Evolutionary conservation across 768 basidiomycete species (phyloP).

Genomic region (Auriscalpium orientale): DNA sequence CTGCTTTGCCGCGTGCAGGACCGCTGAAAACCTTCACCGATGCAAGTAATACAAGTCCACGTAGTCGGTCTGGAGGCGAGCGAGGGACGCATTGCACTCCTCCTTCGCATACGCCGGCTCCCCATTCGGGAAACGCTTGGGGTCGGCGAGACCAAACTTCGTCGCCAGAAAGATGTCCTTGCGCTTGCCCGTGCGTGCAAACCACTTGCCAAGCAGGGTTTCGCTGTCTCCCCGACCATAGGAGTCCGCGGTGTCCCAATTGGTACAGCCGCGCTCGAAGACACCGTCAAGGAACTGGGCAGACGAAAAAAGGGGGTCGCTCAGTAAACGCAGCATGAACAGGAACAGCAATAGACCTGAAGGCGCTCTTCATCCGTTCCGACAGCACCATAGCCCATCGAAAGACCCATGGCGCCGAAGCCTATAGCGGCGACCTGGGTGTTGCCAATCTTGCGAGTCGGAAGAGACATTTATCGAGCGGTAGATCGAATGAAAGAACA

Average conservation of each 20-base stretch:
- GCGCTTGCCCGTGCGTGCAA: slow-evolving; percentile 43
- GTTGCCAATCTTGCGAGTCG: slow-evolving; percentile 37
- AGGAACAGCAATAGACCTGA: slow-evolving; percentile 30
- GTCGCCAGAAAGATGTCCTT: slow-evolving; percentile 54
- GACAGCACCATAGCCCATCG: slow-evolving; percentile 36
- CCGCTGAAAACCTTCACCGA: slow-evolving; percentile 16
- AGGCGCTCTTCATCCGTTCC: slow-evolving; percentile 49
- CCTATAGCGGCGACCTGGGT: slow-evolving; percentile 41
- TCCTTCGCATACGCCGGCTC: slow-evolving; percentile 35
- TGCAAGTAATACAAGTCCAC: slow-evolving; percentile 36
- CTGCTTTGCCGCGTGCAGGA: slow-evolving; percentile 16
- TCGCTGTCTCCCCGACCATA: slow-evolving; percentile 31
- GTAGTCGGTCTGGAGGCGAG: slow-evolving; percentile 26
- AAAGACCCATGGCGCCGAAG: slow-evolving; percentile 52
- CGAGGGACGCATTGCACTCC: slow-evolving; percentile 32
- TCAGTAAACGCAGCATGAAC: neutral
- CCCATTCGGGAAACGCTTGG: slow-evolving; percentile 18
- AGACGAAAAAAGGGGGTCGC: slow-evolving; percentile 17
- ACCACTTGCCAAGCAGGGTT: slow-evolving; percentile 39
- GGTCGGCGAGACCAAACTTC: slow-evolving; percentile 38
- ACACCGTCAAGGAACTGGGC: slow-evolving; percentile 34
- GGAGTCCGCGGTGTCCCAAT: slow-evolving; percentile 38
- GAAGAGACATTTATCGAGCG: slow-evolving; percentile 11
- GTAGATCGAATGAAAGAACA: neutral
- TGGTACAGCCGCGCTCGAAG: slow-evolving; percentile 30